Percentiles rank a stretch among this genome's conserved stretches.
Evolutionary conservation across 345 rosid genomes (phyloP).

Genomic region (Diplotaxis tenuifolia): DNA sequence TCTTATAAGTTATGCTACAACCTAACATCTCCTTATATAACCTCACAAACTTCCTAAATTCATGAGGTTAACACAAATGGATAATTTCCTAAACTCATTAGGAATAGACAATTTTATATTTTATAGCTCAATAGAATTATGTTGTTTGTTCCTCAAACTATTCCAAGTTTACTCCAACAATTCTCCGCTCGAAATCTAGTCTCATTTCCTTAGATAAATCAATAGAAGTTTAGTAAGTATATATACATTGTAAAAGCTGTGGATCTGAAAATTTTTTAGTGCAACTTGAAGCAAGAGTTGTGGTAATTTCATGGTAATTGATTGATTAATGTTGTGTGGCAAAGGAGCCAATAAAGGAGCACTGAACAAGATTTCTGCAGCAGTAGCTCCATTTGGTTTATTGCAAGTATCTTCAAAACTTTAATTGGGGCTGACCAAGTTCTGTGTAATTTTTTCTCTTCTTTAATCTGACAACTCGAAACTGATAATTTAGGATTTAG

Average conservation of each 20-base stretch:
- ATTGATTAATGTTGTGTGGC: slow-evolving; percentile 2
- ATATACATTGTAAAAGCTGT: background rate
- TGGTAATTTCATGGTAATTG: background rate
- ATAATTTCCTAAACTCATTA: too few species aligned
- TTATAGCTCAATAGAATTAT: too few species aligned
- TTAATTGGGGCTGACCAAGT: background rate
- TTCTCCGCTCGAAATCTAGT: too few species aligned
- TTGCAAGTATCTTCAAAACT: background rate
- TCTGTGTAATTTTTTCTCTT: background rate
- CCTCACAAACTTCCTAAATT: too few species aligned
- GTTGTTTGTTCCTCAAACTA: too few species aligned
- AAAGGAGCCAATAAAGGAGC: slow-evolving; percentile 1
- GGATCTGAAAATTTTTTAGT: background rate
- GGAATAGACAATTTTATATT: too few species aligned
- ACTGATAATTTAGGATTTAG: background rate
- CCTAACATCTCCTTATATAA: too few species aligned
- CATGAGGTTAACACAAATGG: too few species aligned
- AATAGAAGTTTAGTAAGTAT: background rate
- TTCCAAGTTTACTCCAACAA: too few species aligned
- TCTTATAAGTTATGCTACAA: too few species aligned
- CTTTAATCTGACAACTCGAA: background rate
- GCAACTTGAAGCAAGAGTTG: background rate
- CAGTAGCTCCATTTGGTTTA: background rate
- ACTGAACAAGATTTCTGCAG: background rate
- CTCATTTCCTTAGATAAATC: too few species aligned